phyloP scores from a whole-genome alignment of 2,329 filamentous ascomycete genomes.

The Pseudogymnoascus sp. region DNA sequence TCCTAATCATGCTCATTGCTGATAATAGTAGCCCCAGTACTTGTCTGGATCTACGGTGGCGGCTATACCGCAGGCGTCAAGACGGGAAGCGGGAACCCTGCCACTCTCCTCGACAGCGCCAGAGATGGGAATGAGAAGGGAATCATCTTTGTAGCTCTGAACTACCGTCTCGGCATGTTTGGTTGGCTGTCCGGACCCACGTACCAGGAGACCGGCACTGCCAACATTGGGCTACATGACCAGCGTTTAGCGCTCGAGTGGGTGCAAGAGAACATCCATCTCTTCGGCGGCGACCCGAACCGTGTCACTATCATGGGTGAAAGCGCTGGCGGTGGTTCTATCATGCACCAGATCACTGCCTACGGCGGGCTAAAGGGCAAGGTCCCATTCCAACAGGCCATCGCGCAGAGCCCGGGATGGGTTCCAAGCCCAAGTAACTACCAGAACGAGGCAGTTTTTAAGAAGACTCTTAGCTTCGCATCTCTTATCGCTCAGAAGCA shows the following conservation, averaged over 20 bases:
- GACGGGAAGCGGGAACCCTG: constrained; percentile 30
- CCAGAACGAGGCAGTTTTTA: constrained; percentile 11
- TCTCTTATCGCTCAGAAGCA: constrained; percentile 10
- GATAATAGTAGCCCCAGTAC: constrained; percentile 32
- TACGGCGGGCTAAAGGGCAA: constrained; percentile 35
- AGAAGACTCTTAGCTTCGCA: constrained; percentile 8
- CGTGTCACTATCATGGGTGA: constrained; percentile 43
- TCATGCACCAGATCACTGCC: constrained; percentile 41
- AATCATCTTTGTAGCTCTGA: constrained; percentile 30
- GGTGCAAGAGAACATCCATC: constrained; percentile 44
- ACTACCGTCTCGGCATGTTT: constrained; percentile 30
- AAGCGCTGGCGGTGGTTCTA: constrained; percentile 42
- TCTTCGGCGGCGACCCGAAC: constrained; percentile 45
- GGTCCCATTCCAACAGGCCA: constrained; percentile 32
- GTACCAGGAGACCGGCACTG: constrained; percentile 35
- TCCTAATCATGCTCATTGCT: background rate
- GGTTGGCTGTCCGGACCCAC: constrained; percentile 34
- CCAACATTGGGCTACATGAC: constrained; percentile 44
- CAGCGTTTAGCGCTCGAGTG: constrained; percentile 49
- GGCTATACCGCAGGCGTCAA: constrained; percentile 38
- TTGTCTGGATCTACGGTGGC: constrained; percentile 44
- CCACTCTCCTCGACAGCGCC: constrained; percentile 31
- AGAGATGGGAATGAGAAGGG: constrained; percentile 29
- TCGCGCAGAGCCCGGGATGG: constrained; percentile 18
- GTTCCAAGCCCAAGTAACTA: constrained; percentile 11